These are phyloP conservation scores for Phytophthora nicotianae DNA, from an alignment of 352 stramenopile genomes.

Conservation along the genomic window DNA sequence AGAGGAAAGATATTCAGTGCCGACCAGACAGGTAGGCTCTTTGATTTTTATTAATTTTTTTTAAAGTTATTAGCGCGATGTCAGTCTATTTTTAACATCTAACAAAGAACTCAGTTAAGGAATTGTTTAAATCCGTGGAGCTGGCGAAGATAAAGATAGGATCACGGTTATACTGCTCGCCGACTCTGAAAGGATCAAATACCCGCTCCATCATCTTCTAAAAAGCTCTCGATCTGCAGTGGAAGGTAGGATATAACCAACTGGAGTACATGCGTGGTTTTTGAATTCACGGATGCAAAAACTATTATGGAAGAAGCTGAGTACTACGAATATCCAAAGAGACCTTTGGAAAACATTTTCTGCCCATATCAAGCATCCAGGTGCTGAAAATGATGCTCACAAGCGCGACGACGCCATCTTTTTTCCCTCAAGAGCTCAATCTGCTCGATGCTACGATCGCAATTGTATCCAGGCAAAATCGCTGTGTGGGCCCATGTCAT, in stretches of 20 bases:
- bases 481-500: too few species aligned
- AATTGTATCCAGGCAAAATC: too few species aligned
- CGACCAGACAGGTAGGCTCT: constrained; percentile 1
- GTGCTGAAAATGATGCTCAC: too few species aligned
- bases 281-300: constrained; percentile 7
- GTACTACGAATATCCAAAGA: too few species aligned
- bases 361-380: too few species aligned
- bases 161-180: constrained; percentile 4
- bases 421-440: too few species aligned
- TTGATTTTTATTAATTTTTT: neutral
- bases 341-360: too few species aligned
- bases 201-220: constrained; percentile 2
- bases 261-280: constrained; percentile 4
- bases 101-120: constrained; percentile 3
- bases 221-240: constrained; percentile 1
- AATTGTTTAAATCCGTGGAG: neutral
- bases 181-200: neutral
- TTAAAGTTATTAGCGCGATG: neutral
- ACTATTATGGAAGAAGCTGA: neutral
- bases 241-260: constrained; percentile 5
- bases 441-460: too few species aligned
- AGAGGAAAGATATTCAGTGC: neutral
- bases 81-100: neutral
- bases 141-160: constrained; percentile 1
- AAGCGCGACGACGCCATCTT: too few species aligned